Conservation (phyloP, 176 grass and related monocot species). For the Oryza meyeriana region DNA sequence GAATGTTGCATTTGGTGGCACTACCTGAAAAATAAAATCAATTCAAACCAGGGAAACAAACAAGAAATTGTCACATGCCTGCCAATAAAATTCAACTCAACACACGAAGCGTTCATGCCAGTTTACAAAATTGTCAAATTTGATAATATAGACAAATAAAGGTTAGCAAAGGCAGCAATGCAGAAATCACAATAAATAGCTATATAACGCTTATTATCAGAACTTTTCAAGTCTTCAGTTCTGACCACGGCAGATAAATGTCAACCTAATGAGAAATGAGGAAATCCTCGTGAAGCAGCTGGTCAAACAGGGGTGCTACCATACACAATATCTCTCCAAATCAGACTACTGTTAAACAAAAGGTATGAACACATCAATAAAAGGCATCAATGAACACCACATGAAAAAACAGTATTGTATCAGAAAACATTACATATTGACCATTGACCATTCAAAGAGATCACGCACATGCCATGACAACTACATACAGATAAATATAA, state of each 20-base stretch:
- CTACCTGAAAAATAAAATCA: neutral
- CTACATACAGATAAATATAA: neutral
- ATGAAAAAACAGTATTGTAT: neutral
- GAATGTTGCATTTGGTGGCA: neutral
- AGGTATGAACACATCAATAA: slow-evolving; percentile 8
- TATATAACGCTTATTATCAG: neutral
- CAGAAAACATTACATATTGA: slow-evolving; percentile 18
- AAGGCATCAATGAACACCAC: slow-evolving; percentile 15
- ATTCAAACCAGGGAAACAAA: neutral
- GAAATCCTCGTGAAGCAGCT: slow-evolving; percentile 12
- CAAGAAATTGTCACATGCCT: neutral
- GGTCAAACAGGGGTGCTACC: slow-evolving; percentile 18
- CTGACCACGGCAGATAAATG: slow-evolving; percentile 43
- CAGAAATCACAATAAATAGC: slow-evolving; percentile 11
- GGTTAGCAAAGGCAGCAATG: neutral
- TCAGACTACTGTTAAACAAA: slow-evolving; percentile 14
- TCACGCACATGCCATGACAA: slow-evolving; percentile 28
- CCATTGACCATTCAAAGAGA: slow-evolving; percentile 25
- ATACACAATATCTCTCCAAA: neutral
- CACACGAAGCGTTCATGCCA: neutral
- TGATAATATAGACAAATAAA: neutral
- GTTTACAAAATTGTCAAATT: slow-evolving; percentile 6
- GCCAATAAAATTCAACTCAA: slow-evolving; percentile 16
- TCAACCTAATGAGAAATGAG: slow-evolving; percentile 28
- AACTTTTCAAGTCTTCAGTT: slow-evolving; percentile 9